Evolutionary conservation across 1,284 basidiomycete species (phyloP), one percentile per base, ranked within the genome.

Genomic region (Microbotryomycetes sp.): DNA sequence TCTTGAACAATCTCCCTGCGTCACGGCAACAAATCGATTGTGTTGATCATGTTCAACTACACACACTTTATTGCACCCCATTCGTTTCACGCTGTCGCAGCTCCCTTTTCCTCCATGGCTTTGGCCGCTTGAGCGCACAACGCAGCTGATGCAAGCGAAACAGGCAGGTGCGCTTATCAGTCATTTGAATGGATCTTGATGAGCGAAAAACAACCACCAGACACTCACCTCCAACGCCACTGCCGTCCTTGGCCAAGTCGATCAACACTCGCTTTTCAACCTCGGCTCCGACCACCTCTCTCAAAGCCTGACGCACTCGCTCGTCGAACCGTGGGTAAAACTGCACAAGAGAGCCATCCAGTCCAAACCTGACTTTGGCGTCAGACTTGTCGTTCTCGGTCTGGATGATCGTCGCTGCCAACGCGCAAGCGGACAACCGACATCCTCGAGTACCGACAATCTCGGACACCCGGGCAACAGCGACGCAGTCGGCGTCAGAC

Each of bases 241-340:
- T 93, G 26, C 96, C 94, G 73, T 98, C 96, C 77, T 96, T 97
- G 4, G 94, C 94, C 70, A 97, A 76, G 24, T 90, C 92, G 69
- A 97, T 89, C 63, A 86, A 82, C 6, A 96, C 84, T 41, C 83
- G 79, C 72, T 82, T 80, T 77, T 91, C 91, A 4, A 87, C 83
- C 46, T 89, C 82, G 46, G 83, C 79, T 6, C 94, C 92, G 13
- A 97, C 81, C 31, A 97, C 72, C 2, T 79, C 76, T n/a, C 82
- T 78, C 53, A 98, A 75, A 0, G 90, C 86, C 51, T 84, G 82
- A 30, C 88, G 81, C 64, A 97, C 78, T 15, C 81, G 82, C 9
- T 81, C 77, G 72, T 91, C 83, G 75, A 90, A 98, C 74, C 83
- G 81, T 5, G 91, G 93, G 74, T 94, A 91, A 73, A 88, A 87